A percentile compares a stretch with the other conserved stretches of the same genome.
Conservation (phyloP, 306 rosid species). For the Cucumis sativus region DNA sequence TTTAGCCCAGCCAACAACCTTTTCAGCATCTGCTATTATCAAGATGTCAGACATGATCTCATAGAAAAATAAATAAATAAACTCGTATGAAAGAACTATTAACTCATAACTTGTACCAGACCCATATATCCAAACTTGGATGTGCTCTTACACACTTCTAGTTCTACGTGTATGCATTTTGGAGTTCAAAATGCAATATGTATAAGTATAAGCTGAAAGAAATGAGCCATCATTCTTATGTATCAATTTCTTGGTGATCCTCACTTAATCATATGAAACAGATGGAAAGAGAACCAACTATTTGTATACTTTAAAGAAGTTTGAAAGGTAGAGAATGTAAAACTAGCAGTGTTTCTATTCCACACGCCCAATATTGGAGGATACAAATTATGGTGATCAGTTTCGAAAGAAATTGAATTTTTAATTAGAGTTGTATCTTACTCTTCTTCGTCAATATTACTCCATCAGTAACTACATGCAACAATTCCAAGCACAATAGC, state of each 20-base stretch:
- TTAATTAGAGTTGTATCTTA: constrained; percentile 21
- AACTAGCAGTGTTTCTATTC: neutral
- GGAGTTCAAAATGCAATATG: neutral
- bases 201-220: neutral
- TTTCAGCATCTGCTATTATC: constrained; percentile 68
- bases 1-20: constrained; percentile 93
- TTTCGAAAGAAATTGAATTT: neutral
- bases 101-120: neutral
- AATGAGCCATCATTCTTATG: neutral
- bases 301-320: neutral
- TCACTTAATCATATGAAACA: neutral
- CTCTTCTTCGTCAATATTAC: constrained; percentile 71
- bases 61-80: neutral
- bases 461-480: constrained; percentile 53
- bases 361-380: neutral
- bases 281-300: neutral
- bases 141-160: neutral
- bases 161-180: neutral
- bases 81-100: neutral
- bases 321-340: neutral
- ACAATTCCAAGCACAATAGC: constrained; percentile 56
- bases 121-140: neutral
- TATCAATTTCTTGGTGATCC: neutral
- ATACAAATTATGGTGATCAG: neutral
- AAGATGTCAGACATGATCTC: constrained; percentile 10